phyloP scores from a whole-genome alignment of 2,329 filamentous ascomycete species.

The Trichoderma hamatum region DNA sequence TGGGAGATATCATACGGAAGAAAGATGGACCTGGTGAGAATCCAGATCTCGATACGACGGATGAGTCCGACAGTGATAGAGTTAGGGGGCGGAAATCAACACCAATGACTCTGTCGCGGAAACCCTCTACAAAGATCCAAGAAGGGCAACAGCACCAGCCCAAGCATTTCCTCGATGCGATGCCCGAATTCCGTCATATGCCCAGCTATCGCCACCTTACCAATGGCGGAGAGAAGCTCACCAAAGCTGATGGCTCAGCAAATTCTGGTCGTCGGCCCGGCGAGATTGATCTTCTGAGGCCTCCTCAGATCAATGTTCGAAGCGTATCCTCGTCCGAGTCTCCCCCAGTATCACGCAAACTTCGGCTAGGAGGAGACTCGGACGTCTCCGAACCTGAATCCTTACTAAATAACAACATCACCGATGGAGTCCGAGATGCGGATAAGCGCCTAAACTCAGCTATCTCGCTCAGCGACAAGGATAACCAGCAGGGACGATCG shows the following conservation, averaged over 20 bases:
- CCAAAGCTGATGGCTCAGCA: slow-evolving; percentile 23
- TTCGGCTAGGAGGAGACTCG: slow-evolving; percentile 34
- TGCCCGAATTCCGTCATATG: slow-evolving; percentile 53
- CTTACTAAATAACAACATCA: slow-evolving; percentile 33
- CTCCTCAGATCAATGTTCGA: slow-evolving; percentile 52
- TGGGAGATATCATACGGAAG: slow-evolving; percentile 61
- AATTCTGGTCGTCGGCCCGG: slow-evolving; percentile 45
- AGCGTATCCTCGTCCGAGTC: slow-evolving; percentile 46
- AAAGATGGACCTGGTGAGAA: slow-evolving; percentile 48
- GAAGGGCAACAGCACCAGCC: slow-evolving; percentile 37
- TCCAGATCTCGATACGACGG: slow-evolving; percentile 47
- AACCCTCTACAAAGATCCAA: slow-evolving; percentile 39
- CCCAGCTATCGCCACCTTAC: slow-evolving; percentile 33
- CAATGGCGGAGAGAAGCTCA: slow-evolving; percentile 30
- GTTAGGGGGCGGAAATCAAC: slow-evolving; percentile 45
- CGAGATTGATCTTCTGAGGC: slow-evolving; percentile 53
- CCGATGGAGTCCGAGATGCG: slow-evolving; percentile 38
- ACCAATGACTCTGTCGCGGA: slow-evolving; percentile 41
- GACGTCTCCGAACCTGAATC: slow-evolving; percentile 48
- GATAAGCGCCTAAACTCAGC: slow-evolving; percentile 44
- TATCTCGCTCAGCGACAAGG: slow-evolving; percentile 35
- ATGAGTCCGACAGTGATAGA: slow-evolving; percentile 54
- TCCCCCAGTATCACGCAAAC: slow-evolving; percentile 34
- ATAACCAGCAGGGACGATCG: slow-evolving; percentile 32
- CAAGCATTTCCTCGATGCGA: slow-evolving; percentile 55